Conservation (phyloP, 306 rosid species). For the Glycine latifolia region DNA sequence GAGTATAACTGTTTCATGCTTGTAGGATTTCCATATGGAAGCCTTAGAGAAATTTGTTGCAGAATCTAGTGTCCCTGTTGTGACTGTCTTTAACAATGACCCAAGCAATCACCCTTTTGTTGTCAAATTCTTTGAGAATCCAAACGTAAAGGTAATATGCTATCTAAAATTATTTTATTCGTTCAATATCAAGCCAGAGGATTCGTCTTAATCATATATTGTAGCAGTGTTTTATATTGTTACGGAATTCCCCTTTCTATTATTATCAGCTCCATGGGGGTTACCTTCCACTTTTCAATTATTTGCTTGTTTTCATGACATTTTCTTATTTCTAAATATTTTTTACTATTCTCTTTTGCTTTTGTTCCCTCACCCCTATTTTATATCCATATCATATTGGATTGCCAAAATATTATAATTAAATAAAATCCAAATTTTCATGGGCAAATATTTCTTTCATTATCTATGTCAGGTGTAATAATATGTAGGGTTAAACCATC, state of each 20-base stretch:
- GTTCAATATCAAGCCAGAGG: background rate
- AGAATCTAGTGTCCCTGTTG: conserved; percentile 60
- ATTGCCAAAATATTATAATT: background rate
- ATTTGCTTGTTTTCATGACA: background rate
- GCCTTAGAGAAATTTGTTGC: conserved; percentile 74
- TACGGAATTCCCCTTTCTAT: background rate
- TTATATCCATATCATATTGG: background rate
- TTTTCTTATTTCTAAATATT: background rate
- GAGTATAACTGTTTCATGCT: conserved; percentile 29
- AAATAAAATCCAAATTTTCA: background rate
- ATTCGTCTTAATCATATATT: background rate
- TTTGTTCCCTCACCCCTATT: background rate
- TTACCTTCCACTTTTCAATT: background rate
- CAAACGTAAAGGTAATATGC: conserved; percentile 64
- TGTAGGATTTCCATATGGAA: conserved; percentile 71
- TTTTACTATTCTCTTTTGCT: background rate
- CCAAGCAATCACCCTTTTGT: conserved; percentile 71
- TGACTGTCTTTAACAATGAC: conserved; percentile 67
- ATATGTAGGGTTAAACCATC: too few species aligned
- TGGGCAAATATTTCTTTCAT: background rate
- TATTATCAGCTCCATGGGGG: background rate
- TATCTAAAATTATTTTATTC: background rate
- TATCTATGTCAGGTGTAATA: background rate
- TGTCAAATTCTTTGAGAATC: conserved; percentile 63
- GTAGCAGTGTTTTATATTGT: conserved; percentile 6